These are phyloP conservation scores for Dryas alaskensis DNA, from an alignment of 306 rosid species.

Conservation along the genomic window DNA sequence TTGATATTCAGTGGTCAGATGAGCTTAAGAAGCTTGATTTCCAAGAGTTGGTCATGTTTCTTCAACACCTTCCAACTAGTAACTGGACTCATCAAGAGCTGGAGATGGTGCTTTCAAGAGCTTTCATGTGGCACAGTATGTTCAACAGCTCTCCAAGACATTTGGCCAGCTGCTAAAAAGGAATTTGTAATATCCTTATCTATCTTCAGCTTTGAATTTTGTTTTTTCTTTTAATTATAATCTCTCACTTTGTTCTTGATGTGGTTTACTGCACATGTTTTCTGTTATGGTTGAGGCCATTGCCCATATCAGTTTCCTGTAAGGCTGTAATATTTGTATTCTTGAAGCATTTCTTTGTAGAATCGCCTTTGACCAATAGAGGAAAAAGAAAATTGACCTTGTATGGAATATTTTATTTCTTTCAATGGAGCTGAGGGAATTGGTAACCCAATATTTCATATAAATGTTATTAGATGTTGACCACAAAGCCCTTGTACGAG, in stretches of 20 bases:
- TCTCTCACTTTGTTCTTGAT: constrained; percentile 8
- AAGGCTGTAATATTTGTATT: constrained; percentile 39
- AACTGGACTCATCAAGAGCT: constrained; percentile 93
- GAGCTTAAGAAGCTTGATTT: constrained; percentile 85
- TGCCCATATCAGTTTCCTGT: constrained; percentile 19
- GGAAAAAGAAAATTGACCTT: background rate
- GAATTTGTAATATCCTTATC: constrained; percentile 26
- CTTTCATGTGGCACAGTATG: constrained; percentile 99
- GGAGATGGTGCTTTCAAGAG: constrained; percentile 95
- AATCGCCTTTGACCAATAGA: constrained; percentile 9
- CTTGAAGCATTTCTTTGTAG: constrained; percentile 24
- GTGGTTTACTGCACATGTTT: constrained; percentile 5
- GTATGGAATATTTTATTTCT: background rate
- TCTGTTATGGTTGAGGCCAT: constrained; percentile 3
- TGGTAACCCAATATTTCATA: background rate
- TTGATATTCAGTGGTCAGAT: constrained; percentile 80
- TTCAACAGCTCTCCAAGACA: constrained; percentile 94
- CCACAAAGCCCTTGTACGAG: background rate
- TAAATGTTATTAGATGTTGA: background rate
- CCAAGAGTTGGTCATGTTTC: constrained; percentile 96
- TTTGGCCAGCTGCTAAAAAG: constrained; percentile 62
- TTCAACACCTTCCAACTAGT: constrained; percentile 93
- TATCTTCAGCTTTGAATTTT: background rate
- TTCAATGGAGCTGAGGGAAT: constrained; percentile 2
- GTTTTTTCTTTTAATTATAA: background rate